Base-by-base conservation (phyloP, 2,329 filamentous ascomycete species). In the Cladosporium cucumerinum region DNA sequence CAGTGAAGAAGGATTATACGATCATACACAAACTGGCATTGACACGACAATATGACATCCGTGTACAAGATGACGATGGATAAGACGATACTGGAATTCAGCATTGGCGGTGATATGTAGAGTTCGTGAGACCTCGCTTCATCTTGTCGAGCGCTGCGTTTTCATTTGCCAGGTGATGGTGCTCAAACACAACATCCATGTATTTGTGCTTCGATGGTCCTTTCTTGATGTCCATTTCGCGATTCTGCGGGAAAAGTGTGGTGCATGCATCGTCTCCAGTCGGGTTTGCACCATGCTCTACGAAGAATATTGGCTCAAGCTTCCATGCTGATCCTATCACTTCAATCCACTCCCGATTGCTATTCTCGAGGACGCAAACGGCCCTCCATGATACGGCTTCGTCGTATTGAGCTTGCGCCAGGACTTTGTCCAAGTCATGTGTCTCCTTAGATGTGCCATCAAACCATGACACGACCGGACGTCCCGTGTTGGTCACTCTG, bases 11-110 rank as follows among this genome's bases (percentile, higher is more conserved):
- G 32, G 32, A 34, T 7, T 34, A 34, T 34, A 10, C 12, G 32
- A 34, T 34, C 32, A 34, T 34, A 34, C 32, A 34, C 32, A 34
- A 10, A 11, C 12, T 34, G 32, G 32, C 32, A 34, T 51, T 61
- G 16, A 61, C 59, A 26, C 59, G 43, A 30, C 46, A 61, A 21
- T 61, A 61, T 14, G 59, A 61, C 23, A 61, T 36, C 18, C 59
- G 59, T 30, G 49, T 61, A 26, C 28, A 36, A 43, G 36, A 61
- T n/a, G 59, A 61, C n/a, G 59, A 46, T 25, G 59, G 28, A 39
- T 61, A 39, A n/a, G 28, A 30, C n/a, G 28, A 36, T n/a, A 14
- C 21, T 11, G 46, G 48, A 5, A 54, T 25, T 46, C 59, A 61
- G n/a, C 30, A 51, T 36, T 23, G 46, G 21, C 46, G 59, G 18